Evolutionary conservation across 768 basidiomycete species (phyloP), one percentile per base, ranked within the genome.

Genomic region (Mycena albidolilacea): DNA sequence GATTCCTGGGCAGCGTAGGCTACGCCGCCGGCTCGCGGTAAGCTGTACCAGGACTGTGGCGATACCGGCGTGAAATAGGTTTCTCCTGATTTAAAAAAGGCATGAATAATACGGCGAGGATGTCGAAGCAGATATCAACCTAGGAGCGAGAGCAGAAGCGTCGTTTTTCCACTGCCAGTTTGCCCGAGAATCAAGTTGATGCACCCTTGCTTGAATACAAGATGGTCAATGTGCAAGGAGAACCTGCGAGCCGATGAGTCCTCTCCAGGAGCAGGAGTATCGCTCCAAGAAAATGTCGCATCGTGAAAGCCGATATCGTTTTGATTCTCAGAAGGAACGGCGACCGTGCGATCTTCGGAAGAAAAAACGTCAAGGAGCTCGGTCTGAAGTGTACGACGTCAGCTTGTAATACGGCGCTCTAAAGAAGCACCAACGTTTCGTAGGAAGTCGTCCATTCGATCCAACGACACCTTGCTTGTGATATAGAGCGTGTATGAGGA

Each of bases 1-100:
- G 92, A 90, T 78, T 95, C 93, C 78, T 97, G 95, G 4, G 92
- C 92, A 6, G 92, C 92, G 78, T 94, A 95, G 4, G 93, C 91
- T 35, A 96, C 86, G 3, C 94, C 94, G 0, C 86, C 86, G 4
- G 84, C 82, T 3, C 93, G 84, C 19, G 94, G 94, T 3, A 95
- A 86, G 71, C 88, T 89, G 80, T 87, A 93, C 87, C 89, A 92
- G 0, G 92, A 90, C 46, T 88, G 86, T 0, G 88, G 83, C 5
- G 81, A 79, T 14, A 82, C 82, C 1, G 87, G 87, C 11, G 85
- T 80, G 76, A 90, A 92, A 77, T 92, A 89, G 88, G 92, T 89
- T 81, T 93, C 92, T n/a, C 91, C 87, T 86, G 60, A 30, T 30
- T 30, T 30, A 30, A 30, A 11, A 38, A 39, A 19, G 19, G 11